Conservation (phyloP, 176 grass and related monocot genomes). For the Rhynchospora tenuis region DNA sequence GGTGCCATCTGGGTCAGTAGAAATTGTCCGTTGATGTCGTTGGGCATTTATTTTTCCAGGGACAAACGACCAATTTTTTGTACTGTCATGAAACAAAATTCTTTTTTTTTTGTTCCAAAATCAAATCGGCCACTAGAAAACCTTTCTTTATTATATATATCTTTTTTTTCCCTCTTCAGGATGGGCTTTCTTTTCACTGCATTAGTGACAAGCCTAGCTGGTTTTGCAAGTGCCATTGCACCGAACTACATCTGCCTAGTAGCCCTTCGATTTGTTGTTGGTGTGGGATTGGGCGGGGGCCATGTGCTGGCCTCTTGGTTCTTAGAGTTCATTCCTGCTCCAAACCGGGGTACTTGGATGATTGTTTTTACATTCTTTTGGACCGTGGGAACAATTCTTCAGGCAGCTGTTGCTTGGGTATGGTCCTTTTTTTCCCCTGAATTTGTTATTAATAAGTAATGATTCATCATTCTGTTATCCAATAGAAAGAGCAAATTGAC, state of each 20-base stretch:
- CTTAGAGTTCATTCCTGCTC: conserved; percentile 64
- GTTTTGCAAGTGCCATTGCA: conserved; percentile 61
- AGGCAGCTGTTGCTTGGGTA: conserved; percentile 67
- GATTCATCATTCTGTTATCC: not conserved
- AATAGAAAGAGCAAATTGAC: not conserved
- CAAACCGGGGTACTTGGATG: conserved; percentile 55
- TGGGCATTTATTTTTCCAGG: conserved; percentile 32
- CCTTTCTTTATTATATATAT: not conserved
- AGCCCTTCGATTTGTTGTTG: conserved; percentile 46
- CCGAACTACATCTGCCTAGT: conserved; percentile 56
- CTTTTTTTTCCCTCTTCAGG: conserved; percentile 29
- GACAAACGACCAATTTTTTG: not conserved
- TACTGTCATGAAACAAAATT: not conserved
- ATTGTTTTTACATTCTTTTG: conserved; percentile 35
- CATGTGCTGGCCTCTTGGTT: conserved; percentile 74
- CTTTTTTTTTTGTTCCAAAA: not conserved
- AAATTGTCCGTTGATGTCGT: not conserved
- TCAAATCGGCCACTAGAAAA: not conserved
- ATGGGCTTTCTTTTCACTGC: conserved; percentile 61
- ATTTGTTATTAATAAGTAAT: not conserved
- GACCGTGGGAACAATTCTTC: conserved; percentile 54
- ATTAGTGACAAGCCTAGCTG: conserved; percentile 40
- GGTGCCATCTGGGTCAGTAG: not conserved
- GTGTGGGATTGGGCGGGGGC: conserved; percentile 45
- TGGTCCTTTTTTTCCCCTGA: not conserved